Evolutionary conservation across 495 filamentous ascomycete species (phyloP).

Genomic region (Aspergillus mulundensis): DNA sequence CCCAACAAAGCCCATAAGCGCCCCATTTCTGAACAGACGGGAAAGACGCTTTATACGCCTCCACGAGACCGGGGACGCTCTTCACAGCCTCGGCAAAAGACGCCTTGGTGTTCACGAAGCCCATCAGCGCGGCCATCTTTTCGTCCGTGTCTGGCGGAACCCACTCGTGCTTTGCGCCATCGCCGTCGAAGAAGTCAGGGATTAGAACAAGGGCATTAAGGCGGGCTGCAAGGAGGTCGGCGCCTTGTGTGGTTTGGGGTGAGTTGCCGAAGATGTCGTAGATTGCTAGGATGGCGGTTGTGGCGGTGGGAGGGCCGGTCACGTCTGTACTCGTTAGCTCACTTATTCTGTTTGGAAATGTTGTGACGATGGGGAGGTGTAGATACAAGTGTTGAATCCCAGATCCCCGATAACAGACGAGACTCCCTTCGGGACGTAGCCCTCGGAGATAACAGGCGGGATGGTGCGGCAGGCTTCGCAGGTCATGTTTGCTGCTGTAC

Average conservation of each 20-base stretch:
- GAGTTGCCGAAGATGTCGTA: slow-evolving; percentile 56
- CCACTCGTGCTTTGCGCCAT: slow-evolving; percentile 24
- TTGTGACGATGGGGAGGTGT: background rate
- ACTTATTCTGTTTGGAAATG: background rate
- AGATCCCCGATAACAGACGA: slow-evolving; percentile 61
- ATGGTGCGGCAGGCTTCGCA: slow-evolving; percentile 69
- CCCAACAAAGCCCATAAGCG: slow-evolving; percentile 48
- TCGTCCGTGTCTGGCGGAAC: slow-evolving; percentile 42
- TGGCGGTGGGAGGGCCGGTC: slow-evolving; percentile 34
- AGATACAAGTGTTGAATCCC: slow-evolving; percentile 55
- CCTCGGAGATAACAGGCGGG: slow-evolving; percentile 58
- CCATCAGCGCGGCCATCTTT: slow-evolving; percentile 31
- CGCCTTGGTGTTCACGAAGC: slow-evolving; percentile 27
- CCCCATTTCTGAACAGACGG: slow-evolving; percentile 37
- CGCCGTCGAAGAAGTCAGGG: slow-evolving; percentile 47
- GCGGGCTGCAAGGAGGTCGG: slow-evolving; percentile 45
- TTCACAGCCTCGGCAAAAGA: slow-evolving; percentile 22
- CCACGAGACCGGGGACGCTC: slow-evolving; percentile 20
- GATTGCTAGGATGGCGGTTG: slow-evolving; percentile 41
- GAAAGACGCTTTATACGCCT: slow-evolving; percentile 25
- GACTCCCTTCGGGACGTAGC: slow-evolving; percentile 61
- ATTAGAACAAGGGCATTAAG: slow-evolving; percentile 38
- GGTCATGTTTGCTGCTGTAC: slow-evolving; percentile 20
- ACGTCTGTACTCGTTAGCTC: slow-evolving; percentile 30
- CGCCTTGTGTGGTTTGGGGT: slow-evolving; percentile 50